Base-by-base conservation (phyloP, 2,329 filamentous ascomycete genomes). In the Verticillium nubilum region DNA sequence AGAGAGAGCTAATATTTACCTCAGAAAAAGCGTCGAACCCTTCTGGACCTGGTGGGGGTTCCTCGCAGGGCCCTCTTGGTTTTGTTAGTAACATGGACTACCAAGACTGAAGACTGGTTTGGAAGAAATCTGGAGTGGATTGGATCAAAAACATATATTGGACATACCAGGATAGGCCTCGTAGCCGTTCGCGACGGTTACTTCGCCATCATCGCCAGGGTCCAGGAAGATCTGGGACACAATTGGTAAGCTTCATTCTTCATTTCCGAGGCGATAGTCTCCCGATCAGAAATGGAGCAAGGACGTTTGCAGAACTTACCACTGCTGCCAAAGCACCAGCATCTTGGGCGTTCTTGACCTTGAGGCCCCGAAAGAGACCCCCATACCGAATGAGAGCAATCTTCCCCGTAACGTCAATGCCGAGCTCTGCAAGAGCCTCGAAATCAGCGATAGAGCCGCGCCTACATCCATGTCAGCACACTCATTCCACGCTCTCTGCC, bases 271-370 rank as follows among this genome's bases (percentile, higher is more conserved):
- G n/a, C n/a, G n/a, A n/a, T n/a, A n/a, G n/a, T n/a, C n/a, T n/a
- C n/a, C n/a, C n/a, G n/a, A n/a, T n/a, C n/a, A n/a, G n/a, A n/a
- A n/a, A n/a, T n/a, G n/a, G n/a, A n/a, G 5, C 7, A 10, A 6
- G 2, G n/a, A 6, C 15, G n/a, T 23, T 13, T 9, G n/a, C 9
- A 23, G 19, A 50, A 23, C 42, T 4, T 50, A 50, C 42, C 27
- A 92, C 75, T 1, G 83, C 80, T 2, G 89, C 90, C 37, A 91
- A 76, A 81, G 90, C 90, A 23, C 90, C 90, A 13, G 91, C 76
- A 63, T 91, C 89, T 69, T 93, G 87, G 0, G 92, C 91, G 59
- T 91, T 85, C 75, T 92, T 94, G 55, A 95, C 86, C 70, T 95
- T 96, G 53, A 96, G 75, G 0, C 91, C 92, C 42, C 92, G 83